phyloP scores from a whole-genome alignment of 2,329 filamentous ascomycete genomes.

The Fusarium tricinctum region DNA sequence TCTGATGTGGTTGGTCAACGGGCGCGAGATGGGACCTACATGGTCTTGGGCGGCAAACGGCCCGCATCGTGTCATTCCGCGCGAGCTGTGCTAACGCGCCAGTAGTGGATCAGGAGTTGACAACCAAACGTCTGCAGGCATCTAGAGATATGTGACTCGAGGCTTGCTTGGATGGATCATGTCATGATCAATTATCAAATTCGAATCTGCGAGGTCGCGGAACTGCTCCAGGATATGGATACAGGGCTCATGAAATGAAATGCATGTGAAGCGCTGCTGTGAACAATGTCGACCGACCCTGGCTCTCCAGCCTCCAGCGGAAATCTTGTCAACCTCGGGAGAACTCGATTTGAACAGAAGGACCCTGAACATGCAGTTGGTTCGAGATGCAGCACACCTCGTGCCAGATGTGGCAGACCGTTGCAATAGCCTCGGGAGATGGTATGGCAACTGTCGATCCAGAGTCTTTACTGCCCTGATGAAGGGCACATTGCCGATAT shows the following conservation, averaged over 20 bases:
- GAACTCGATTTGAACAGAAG: constrained; percentile 20
- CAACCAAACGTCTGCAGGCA: constrained; percentile 15
- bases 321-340: constrained; percentile 23
- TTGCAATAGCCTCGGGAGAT: constrained; percentile 33
- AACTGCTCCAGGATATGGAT: constrained; percentile 26
- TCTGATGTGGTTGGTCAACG: constrained; percentile 40
- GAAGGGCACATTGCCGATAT: constrained; percentile 37
- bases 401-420: constrained; percentile 23
- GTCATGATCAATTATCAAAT: constrained; percentile 39
- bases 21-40: constrained; percentile 34
- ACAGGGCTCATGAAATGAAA: constrained; percentile 15
- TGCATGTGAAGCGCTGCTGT: constrained; percentile 31
- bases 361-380: constrained; percentile 50
- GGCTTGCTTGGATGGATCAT: constrained; percentile 20
- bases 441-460: constrained; percentile 39
- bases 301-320: constrained; percentile 12
- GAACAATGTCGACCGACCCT: constrained; percentile 29
- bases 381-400: constrained; percentile 32
- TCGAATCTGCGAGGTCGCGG: constrained; percentile 25
- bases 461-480: constrained; percentile 34
- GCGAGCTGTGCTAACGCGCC: constrained; percentile 29
- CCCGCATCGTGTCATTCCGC: constrained; percentile 42
- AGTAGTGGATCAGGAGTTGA: constrained; percentile 16
- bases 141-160: constrained; percentile 13
- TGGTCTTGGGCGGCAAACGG: constrained; percentile 42